Evolutionary conservation across 768 basidiomycete genomes (phyloP), one percentile per base, ranked within the genome.

Genomic region (Leucosporidium scottii): DNA sequence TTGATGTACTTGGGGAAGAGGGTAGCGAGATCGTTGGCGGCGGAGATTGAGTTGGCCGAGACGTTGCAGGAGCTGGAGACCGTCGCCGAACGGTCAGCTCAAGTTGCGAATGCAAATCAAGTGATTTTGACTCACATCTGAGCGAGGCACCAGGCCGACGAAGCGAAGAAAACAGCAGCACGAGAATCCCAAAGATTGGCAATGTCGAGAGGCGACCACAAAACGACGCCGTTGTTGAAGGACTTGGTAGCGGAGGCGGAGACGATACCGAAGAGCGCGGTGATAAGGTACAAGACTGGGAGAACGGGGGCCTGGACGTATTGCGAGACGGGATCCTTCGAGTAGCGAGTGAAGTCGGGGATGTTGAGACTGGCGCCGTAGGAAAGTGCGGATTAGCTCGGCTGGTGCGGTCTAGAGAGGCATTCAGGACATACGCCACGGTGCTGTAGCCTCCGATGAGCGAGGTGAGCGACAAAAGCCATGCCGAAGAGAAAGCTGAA

Each of bases 361-460:
- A 65, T 65, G 50, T 65, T 65, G 25, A 65, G 49, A 0, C 39
- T 44, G 34, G 34, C 34, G 34, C 34, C 34, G 15, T 9, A 13
- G 39, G 39, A 17, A 15, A 2, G 8, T 44, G 12, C 34, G 34
- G 34, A 12, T 44, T 2, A 44, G 39, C 5, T 34, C 34, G 10
- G 34, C 34, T 34, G 7, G 39, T 3, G 15, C 2, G 39, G 15
- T 44, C 8, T 44, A 3, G 15, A 44, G 39, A 44, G 13, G 39
- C 15, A 44, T 9, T 8, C 13, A 10, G 39, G 15, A 17, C 39
- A 12, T 17, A 44, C 39, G 49, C 50, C 18, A 78, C 64, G 5
- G 78, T 78, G 23, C 79, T 76, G 77, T 87, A 92, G 69, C 84
- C 83, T 0, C 89, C 89, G 21, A 93, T 93, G 68, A 93, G 74